Base-by-base conservation (phyloP, 2,329 filamentous ascomycete species). In the Aspergillus quadricinctus region DNA sequence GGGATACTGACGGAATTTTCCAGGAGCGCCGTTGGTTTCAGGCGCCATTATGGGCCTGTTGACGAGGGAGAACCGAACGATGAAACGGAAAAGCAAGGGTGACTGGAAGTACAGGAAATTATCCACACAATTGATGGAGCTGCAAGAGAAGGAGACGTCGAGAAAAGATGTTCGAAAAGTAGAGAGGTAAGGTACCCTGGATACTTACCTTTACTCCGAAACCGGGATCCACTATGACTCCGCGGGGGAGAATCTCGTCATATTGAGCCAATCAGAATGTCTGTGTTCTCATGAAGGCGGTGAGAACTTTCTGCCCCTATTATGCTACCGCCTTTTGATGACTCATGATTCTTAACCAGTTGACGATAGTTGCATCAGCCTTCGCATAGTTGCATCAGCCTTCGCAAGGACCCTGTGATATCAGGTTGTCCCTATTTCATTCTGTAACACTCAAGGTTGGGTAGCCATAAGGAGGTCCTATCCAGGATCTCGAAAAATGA, bases 1-100 rank as follows among this genome's bases (percentile, higher is more conserved):
- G 57, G 59, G 56, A 64, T 61, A 76, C 74, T 75, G 73, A 76
- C 74, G 71, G 69, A 73, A 65, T 62, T 50, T 58, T 51, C 52
- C 62, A 59, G 62, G 43, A 31, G 57, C 46, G 60, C 61, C 61
- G 55, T 48, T 57, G 31, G 58, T 53, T 61, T 67, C 62, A 49
- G 64, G 41, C 50, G 58, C 60, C 69, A 72, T 72, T 57, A 45
- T 63, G 50, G 57, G 23, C 31, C 21, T 19, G n/a, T 43, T 37
- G 31, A 37, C 14, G 31, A 4, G 17, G 6, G 31, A 17, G 23
- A 37, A 37, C 3, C 14, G 17, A 17, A 37, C 2, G 7, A 37
- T 6, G 31, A 17, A 31, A 37, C 17, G 14, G 5, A 17, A 17
- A 17, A 17, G 31, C 31, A 37, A 17, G 14, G 17, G 6, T 17